Percentiles rank a stretch among this genome's conserved stretches.
These are phyloP conservation scores for Phoma herbarum DNA, from an alignment of 2,329 filamentous ascomycete genomes.

Conservation along the genomic window DNA sequence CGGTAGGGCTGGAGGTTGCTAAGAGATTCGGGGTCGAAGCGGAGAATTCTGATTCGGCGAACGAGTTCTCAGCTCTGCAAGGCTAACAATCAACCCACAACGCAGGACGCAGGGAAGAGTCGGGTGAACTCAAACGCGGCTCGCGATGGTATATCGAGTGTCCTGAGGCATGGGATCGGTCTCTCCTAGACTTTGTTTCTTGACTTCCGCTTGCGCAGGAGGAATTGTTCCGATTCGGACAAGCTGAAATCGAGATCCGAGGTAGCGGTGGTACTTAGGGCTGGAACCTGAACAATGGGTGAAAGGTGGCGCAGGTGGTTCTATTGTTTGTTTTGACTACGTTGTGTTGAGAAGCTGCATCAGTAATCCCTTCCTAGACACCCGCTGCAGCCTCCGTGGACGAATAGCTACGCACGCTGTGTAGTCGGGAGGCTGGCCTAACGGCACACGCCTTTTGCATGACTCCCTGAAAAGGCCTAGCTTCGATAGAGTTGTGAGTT, in stretches of 20 bases:
- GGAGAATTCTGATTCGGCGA: slow-evolving; percentile 4
- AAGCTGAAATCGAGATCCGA: background rate
- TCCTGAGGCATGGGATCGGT: background rate
- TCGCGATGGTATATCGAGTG: background rate
- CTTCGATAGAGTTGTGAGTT: background rate
- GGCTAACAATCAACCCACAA: slow-evolving; percentile 7
- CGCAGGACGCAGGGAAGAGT: slow-evolving; percentile 2
- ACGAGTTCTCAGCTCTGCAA: background rate
- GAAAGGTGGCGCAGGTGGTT: background rate
- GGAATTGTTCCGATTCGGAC: slow-evolving; percentile 3
- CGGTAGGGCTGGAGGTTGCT: slow-evolving; percentile 2
- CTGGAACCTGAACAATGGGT: background rate
- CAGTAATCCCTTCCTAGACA: background rate
- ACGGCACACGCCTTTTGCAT: background rate
- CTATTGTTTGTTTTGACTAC: background rate
- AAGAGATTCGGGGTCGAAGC: slow-evolving; percentile 1
- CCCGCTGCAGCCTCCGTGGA: background rate
- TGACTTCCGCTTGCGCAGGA: background rate
- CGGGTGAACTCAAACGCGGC: slow-evolving; percentile 8
- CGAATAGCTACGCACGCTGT: background rate
- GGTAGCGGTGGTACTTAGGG: background rate
- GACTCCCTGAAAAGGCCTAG: background rate
- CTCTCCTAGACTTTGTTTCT: background rate
- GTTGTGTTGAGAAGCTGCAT: slow-evolving; percentile 3
- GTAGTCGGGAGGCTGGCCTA: background rate